Conservation (phyloP, 2,329 filamentous ascomycete genomes). For the Camillea tinctor region DNA sequence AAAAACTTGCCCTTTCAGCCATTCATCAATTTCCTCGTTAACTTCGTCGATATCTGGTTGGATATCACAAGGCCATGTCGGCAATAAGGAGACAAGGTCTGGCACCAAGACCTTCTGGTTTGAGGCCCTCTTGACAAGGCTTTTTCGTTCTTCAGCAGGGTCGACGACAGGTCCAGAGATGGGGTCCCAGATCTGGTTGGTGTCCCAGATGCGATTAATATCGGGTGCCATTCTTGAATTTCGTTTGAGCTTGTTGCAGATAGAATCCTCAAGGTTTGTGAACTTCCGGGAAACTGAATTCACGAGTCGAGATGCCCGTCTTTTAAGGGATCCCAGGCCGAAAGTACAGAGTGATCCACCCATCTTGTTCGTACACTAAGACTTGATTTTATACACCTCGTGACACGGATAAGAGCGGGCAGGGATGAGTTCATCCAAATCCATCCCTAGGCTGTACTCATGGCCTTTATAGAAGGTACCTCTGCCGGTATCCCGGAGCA, state of each 20-base stretch:
- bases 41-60: conserved; percentile 28
- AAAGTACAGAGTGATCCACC: background rate
- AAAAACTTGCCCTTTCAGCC: conserved; percentile 25
- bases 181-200: conserved; percentile 2
- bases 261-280: background rate
- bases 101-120: conserved; percentile 28
- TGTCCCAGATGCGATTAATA: conserved; percentile 14
- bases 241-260: background rate
- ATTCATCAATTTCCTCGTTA: conserved; percentile 28
- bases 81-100: conserved; percentile 29
- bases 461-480: background rate
- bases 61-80: conserved; percentile 26
- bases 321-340: background rate
- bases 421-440: background rate
- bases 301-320: background rate
- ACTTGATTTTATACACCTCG: background rate
- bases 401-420: background rate
- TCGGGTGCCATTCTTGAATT: conserved; percentile 21
- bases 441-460: background rate
- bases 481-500: background rate
- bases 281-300: background rate
- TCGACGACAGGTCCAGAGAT: background rate
- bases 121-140: conserved; percentile 22
- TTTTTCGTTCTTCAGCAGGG: conserved; percentile 21
- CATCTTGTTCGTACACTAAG: background rate